A percentile compares a stretch with the other conserved stretches of the same genome.
phyloP scores from a whole-genome alignment of 2,329 filamentous ascomycete genomes.

The Pleoardoris graminearum region DNA sequence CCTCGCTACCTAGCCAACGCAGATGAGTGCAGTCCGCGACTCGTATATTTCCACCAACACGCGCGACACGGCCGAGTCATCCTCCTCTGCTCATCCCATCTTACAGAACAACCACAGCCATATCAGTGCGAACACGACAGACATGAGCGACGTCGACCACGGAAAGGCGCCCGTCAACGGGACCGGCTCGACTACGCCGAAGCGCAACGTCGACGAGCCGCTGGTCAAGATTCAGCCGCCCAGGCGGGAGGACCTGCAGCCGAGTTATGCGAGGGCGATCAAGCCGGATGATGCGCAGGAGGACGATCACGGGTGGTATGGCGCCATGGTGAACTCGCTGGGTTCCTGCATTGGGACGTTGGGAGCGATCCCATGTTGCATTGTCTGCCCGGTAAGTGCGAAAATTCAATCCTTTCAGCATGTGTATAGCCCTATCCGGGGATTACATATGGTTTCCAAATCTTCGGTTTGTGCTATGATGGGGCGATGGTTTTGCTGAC shows the following conservation, averaged over 20 bases:
- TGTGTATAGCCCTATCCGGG: background rate
- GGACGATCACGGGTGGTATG: slow-evolving; percentile 84
- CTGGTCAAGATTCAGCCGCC: slow-evolving; percentile 73
- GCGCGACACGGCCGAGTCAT: background rate
- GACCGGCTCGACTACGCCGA: slow-evolving; percentile 9
- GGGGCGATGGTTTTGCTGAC: background rate
- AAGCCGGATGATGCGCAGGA: slow-evolving; percentile 67
- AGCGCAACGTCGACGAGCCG: slow-evolving; percentile 27
- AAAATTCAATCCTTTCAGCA: background rate
- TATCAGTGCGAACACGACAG: slow-evolving; percentile 17
- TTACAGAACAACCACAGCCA: slow-evolving; percentile 13
- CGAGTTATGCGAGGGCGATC: slow-evolving; percentile 72
- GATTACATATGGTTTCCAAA: too few species aligned
- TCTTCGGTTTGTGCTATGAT: too few species aligned
- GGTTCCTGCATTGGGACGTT: slow-evolving; percentile 75
- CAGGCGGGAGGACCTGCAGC: slow-evolving; percentile 80
- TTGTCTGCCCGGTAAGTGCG: slow-evolving; percentile 69
- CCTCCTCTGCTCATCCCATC: slow-evolving; percentile 33
- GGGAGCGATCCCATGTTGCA: slow-evolving; percentile 88
- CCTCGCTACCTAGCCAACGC: background rate
- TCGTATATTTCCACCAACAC: background rate
- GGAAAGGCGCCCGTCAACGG: slow-evolving; percentile 44
- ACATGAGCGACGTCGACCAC: slow-evolving; percentile 34
- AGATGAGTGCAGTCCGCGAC: slow-evolving; percentile 7
- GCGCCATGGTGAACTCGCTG: slow-evolving; percentile 77